A percentile compares a stretch with the other conserved stretches of the same genome.
Evolutionary conservation across 176 grass and related monocot genomes (phyloP).

Genomic region (Aegilops bicornis): DNA sequence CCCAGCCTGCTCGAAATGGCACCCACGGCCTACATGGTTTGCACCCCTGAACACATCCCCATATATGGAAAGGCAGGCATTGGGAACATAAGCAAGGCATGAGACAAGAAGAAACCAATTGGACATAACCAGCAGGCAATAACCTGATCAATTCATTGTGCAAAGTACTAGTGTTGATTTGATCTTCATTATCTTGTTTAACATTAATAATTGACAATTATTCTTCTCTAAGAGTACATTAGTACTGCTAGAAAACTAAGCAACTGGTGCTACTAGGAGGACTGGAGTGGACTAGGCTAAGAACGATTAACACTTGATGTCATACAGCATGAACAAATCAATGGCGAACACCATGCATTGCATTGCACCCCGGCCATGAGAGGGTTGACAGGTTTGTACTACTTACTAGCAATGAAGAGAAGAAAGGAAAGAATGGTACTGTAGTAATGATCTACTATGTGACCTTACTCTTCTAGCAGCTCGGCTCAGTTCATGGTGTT

Average conservation of each 20-base stretch:
- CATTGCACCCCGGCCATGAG: slow-evolving; percentile 2
- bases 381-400: background rate
- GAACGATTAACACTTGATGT: slow-evolving; percentile 34
- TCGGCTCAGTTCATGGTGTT: slow-evolving; percentile 82
- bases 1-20: slow-evolving; percentile 33
- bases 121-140: slow-evolving; percentile 32
- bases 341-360: slow-evolving; percentile 39
- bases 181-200: slow-evolving; percentile 37
- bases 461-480: slow-evolving; percentile 42
- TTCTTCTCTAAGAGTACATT: slow-evolving; percentile 14
- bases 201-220: slow-evolving; percentile 33
- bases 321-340: slow-evolving; percentile 34
- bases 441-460: slow-evolving; percentile 20
- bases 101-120: background rate
- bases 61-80: slow-evolving; percentile 43
- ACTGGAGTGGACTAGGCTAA: background rate
- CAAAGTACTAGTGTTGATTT: background rate
- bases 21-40: slow-evolving; percentile 32
- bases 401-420: slow-evolving; percentile 9
- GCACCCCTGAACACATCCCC: slow-evolving; percentile 40
- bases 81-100: slow-evolving; percentile 20
- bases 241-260: background rate
- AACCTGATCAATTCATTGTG: slow-evolving; percentile 22
- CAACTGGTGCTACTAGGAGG: background rate
- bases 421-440: slow-evolving; percentile 34